Evolutionary conservation across 2,329 filamentous ascomycete species (phyloP), one percentile per base, ranked within the genome.

Genomic region (Cytospora piceae): DNA sequence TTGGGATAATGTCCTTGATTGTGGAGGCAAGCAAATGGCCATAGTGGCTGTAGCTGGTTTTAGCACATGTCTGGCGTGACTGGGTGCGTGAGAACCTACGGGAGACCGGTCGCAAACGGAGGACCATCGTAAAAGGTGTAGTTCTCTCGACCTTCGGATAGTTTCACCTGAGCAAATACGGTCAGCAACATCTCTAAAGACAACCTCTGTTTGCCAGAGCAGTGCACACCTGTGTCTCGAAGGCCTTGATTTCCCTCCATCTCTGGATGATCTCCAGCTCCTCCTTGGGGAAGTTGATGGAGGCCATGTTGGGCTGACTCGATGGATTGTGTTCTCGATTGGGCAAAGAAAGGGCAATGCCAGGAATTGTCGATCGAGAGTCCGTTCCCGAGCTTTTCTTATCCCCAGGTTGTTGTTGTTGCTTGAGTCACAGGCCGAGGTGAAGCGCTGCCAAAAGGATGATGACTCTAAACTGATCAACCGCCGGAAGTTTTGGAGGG

Each of bases 101-200:
- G 85, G 22, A 87, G 77, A 65, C 85, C 90, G 71, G 90, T 96
- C 75, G 88, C 89, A 75, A 93, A 93, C 6, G 90, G 90, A 65
- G 90, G 90, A 14, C 92, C 92, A 84, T 94, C 92, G 81, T 97
- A 98, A 81, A 99, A 99, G 64, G 93, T 96, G 77, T 97, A 99
- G 62, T 88, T 90, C 69, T 91, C 87, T 69, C 89, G 87, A 70
- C 91, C 92, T 77, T 91, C 86, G 14, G 94, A 95, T 67, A 98
- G 87, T 79, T 95, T 91, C 69, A 89, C 78, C 82, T 87, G 67
- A 12, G 69, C 46, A n/a, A 65, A 73, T 63, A 69, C 4, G 22
- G 39, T 67, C 42, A 67, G 65, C 31, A 31, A 37, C 6, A 3
- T 9, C 15, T 22, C 7, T 20, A 22, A 37, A 14, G 14, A 24